Evolutionary conservation across 176 grass and related monocot genomes (phyloP).

Genomic region (Guadua angustifolia): DNA sequence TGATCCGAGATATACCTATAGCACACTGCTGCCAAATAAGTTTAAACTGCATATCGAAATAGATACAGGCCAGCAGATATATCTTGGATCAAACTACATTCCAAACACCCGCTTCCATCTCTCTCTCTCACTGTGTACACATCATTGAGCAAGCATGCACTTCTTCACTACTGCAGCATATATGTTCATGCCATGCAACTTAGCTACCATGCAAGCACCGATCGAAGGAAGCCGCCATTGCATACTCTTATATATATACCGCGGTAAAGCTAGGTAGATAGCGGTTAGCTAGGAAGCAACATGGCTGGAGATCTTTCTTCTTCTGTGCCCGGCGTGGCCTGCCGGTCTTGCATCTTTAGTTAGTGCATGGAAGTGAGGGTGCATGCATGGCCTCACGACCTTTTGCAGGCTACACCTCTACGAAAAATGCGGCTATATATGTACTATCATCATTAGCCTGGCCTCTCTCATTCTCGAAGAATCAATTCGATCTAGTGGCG

Average conservation of each 20-base stretch:
- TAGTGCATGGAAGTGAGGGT: background rate
- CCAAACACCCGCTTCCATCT: constrained; percentile 47
- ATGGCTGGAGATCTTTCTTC: background rate
- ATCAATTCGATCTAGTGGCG: background rate
- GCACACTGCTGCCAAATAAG: background rate
- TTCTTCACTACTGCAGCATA: background rate
- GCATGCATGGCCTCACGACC: background rate
- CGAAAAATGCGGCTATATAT: background rate
- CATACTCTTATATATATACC: background rate
- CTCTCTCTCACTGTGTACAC: background rate
- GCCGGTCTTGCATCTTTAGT: background rate
- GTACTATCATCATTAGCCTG: background rate
- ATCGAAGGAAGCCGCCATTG: background rate
- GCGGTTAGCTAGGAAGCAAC: background rate
- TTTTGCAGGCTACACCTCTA: background rate
- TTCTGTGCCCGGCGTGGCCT: background rate
- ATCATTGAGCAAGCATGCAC: background rate
- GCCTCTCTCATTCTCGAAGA: background rate
- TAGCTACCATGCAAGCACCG: background rate
- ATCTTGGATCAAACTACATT: constrained; percentile 67
- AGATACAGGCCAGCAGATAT: background rate
- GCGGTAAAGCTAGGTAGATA: background rate
- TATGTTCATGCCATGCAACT: background rate
- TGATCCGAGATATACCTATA: constrained; percentile 51
- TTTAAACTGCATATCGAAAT: background rate